Conservation (phyloP, 179 eudicot species). For the Beta macrorhiza region DNA sequence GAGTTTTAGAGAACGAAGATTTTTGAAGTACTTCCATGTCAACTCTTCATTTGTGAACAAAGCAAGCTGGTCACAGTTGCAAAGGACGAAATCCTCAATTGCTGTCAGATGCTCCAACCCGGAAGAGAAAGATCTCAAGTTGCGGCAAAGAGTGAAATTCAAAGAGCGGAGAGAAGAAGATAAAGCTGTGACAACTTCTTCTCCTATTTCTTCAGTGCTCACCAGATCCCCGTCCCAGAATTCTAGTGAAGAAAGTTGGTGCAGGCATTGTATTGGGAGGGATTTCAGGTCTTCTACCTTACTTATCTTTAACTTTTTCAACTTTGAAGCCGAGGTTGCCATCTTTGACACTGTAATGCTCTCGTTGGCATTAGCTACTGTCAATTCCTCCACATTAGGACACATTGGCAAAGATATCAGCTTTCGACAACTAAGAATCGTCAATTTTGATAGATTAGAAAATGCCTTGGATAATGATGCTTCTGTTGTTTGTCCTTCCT, state of each 20-base stretch:
- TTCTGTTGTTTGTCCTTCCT: neutral
- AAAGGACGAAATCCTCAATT: neutral
- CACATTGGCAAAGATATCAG: neutral
- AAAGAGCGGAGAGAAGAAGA: slow-evolving; percentile 13
- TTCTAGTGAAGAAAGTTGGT: slow-evolving; percentile 18
- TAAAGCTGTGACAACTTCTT: slow-evolving; percentile 21
- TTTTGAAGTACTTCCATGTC: slow-evolving; percentile 25
- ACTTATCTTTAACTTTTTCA: slow-evolving; percentile 13
- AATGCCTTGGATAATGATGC: neutral
- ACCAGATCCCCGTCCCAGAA: neutral
- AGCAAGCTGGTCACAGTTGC: neutral
- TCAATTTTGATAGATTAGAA: neutral
- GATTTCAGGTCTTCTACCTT: slow-evolving; percentile 22
- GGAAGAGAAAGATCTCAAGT: neutral
- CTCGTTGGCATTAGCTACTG: neutral
- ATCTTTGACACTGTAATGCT: neutral
- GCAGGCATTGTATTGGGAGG: slow-evolving; percentile 20
- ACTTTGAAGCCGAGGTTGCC: neutral
- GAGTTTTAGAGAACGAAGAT: slow-evolving; percentile 7
- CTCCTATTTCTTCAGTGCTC: neutral
- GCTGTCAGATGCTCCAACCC: neutral
- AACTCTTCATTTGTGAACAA: neutral
- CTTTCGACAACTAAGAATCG: neutral
- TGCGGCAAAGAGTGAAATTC: neutral
- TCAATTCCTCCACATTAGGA: neutral